Conservation (phyloP, 768 basidiomycete genomes). For the Naganishia randhawae region DNA sequence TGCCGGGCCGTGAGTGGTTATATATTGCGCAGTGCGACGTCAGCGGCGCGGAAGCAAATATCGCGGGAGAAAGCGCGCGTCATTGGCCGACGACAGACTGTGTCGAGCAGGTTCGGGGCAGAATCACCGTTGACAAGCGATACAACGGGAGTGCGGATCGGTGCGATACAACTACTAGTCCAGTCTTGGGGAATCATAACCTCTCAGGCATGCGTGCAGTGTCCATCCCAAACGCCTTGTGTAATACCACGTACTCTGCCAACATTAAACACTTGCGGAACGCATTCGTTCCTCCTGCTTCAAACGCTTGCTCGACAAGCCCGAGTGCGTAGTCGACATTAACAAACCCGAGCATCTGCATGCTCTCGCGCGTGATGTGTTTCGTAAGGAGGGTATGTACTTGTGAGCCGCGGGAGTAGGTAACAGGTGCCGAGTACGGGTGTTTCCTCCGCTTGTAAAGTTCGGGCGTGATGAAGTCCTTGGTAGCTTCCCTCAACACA, state of each 20-base stretch:
- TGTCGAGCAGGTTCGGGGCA: background rate
- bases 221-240: conserved; percentile 35
- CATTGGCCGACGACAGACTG: background rate
- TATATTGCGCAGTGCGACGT: background rate
- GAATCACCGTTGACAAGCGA: background rate
- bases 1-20: background rate
- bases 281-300: conserved; percentile 25
- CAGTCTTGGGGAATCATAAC: background rate
- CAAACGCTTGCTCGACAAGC: conserved; percentile 32
- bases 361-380: conserved; percentile 34
- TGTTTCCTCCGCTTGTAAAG: conserved; percentile 37
- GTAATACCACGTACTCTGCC: conserved; percentile 35
- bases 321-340: conserved; percentile 30
- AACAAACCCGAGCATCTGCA: conserved; percentile 40
- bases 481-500: conserved; percentile 42
- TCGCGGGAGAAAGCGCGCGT: conserved; percentile 3
- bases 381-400: conserved; percentile 33
- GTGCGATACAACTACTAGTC: background rate
- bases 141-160: background rate
- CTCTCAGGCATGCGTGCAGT: background rate
- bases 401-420: conserved; percentile 31
- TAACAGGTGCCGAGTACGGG: conserved; percentile 36
- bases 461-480: conserved; percentile 43
- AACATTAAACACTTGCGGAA: conserved; percentile 34
- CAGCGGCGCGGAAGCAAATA: background rate